A percentile compares a stretch with the other conserved stretches of the same genome.
phyloP scores from a whole-genome alignment of 1,139 yeast species.

The Saccharomyces hybrid region DNA sequence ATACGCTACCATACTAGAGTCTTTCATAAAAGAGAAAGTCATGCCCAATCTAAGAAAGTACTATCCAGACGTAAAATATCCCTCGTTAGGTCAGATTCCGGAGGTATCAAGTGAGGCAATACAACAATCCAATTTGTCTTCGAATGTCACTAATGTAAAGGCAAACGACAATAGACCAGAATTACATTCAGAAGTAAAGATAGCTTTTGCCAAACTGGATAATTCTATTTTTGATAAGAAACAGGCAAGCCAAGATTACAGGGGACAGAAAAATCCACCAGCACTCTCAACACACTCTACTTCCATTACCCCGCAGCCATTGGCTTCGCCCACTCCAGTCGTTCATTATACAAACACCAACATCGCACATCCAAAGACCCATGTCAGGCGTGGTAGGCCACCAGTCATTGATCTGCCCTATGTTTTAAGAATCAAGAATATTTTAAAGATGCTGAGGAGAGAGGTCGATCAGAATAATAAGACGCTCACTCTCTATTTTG shows the following conservation, averaged over 20 bases:
- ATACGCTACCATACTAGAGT: constrained; percentile 66
- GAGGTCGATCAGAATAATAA: constrained; percentile 51
- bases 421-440: constrained; percentile 82
- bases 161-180: constrained; percentile 2
- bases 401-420: constrained; percentile 93
- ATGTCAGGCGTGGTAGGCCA: constrained; percentile 71
- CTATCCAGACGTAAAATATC: constrained; percentile 45
- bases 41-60: constrained; percentile 45
- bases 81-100: constrained; percentile 70
- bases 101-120: constrained; percentile 33
- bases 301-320: background rate
- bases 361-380: constrained; percentile 34
- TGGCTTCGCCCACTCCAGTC: background rate
- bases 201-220: background rate
- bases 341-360: background rate
- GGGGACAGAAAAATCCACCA: background rate
- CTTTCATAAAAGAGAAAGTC: constrained; percentile 45
- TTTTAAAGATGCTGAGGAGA: constrained; percentile 72
- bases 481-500: constrained; percentile 54
- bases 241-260: background rate
- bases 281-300: background rate
- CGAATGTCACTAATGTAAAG: constrained; percentile 3
- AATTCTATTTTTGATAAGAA: background rate
- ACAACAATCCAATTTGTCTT: constrained; percentile 8
- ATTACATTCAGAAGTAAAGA: background rate